These are phyloP conservation scores for Daedalea quercina DNA, from an alignment of 768 basidiomycete genomes.

Conservation along the genomic window DNA sequence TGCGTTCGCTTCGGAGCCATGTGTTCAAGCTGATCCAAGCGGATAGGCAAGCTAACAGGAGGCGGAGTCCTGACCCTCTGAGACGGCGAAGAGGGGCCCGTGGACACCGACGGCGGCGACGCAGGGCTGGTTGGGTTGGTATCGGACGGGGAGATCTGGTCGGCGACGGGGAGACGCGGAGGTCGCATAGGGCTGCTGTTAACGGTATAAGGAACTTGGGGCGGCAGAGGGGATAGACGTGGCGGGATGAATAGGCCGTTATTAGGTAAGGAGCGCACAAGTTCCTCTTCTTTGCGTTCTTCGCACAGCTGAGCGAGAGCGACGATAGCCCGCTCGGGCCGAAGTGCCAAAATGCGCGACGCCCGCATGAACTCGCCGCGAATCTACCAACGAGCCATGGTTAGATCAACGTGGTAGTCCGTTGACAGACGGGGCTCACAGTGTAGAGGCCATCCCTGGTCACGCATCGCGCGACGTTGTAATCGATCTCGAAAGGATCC, in stretches of 20 bases:
- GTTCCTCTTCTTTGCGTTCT: constrained; percentile 70
- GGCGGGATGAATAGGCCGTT: constrained; percentile 36
- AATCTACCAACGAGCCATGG: constrained; percentile 46
- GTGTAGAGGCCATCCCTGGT: constrained; percentile 95
- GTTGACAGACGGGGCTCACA: constrained; percentile 31
- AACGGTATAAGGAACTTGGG: constrained; percentile 66
- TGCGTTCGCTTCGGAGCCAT: constrained; percentile 77
- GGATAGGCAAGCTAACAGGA: constrained; percentile 24
- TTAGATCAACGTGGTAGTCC: neutral
- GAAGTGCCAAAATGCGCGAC: constrained; percentile 70
- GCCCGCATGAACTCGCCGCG: constrained; percentile 99
- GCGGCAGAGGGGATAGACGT: constrained; percentile 41
- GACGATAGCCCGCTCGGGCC: constrained; percentile 74
- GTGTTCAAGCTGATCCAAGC: constrained; percentile 42
- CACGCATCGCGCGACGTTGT: constrained; percentile 94
- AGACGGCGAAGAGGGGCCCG: constrained; percentile 1
- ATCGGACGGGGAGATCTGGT: constrained; percentile 47
- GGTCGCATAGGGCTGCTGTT: constrained; percentile 55
- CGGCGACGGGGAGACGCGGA: constrained; percentile 30
- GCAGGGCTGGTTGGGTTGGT: constrained; percentile 12
- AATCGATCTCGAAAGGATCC: constrained; percentile 97
- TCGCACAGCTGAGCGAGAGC: constrained; percentile 89
- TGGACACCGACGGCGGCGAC: constrained; percentile 10
- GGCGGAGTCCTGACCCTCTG: constrained; percentile 1
- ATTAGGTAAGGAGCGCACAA: constrained; percentile 42